These are phyloP conservation scores for Wickerhamiella slavikovae DNA, from an alignment of 805 yeast species.

Conservation along the genomic window DNA sequence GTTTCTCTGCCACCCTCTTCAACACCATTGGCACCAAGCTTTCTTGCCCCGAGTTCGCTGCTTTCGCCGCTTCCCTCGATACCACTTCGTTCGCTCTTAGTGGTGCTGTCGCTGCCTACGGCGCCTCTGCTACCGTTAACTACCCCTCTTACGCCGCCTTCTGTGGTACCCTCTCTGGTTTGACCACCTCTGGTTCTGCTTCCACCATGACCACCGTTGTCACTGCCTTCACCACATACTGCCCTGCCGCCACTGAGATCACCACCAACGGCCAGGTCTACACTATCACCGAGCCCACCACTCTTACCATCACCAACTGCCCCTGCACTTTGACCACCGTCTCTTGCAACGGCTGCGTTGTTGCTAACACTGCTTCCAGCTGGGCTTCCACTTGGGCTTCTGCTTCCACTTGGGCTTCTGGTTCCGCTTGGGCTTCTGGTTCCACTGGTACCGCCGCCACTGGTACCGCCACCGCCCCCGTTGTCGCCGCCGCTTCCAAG, in stretches of 20 bases:
- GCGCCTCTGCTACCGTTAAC: neutral
- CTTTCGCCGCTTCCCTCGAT: too few relatives aligned
- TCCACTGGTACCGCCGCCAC: conserved; percentile 2
- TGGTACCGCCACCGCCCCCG: conserved; percentile 12
- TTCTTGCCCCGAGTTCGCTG: too few relatives aligned
- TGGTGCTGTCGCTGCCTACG: neutral
- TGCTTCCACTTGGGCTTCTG: too few relatives aligned
- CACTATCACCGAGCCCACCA: conserved; percentile 52
- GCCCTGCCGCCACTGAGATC: conserved; percentile 44
- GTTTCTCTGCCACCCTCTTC: too few relatives aligned
- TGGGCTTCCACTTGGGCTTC: conserved; percentile 15
- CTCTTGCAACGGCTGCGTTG: conserved; percentile 20
- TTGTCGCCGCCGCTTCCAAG: too few relatives aligned
- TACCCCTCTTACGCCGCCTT: neutral
- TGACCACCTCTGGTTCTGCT: conserved; percentile 15
- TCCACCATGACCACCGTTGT: conserved; percentile 5
- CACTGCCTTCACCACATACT: conserved; percentile 22
- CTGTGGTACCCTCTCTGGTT: neutral
- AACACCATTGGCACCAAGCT: too few relatives aligned
- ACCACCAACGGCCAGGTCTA: conserved; percentile 39
- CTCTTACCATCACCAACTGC: conserved; percentile 61
- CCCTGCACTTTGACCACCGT: conserved; percentile 41
- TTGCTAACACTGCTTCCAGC: conserved; percentile 21
- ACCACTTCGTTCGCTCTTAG: neutral
- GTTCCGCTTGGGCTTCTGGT: too few relatives aligned